A percentile compares a stretch with the other conserved stretches of the same genome.
These are phyloP conservation scores for Podospora pseudoanserina DNA, from an alignment of 495 filamentous ascomycete species.

Conservation along the genomic window DNA sequence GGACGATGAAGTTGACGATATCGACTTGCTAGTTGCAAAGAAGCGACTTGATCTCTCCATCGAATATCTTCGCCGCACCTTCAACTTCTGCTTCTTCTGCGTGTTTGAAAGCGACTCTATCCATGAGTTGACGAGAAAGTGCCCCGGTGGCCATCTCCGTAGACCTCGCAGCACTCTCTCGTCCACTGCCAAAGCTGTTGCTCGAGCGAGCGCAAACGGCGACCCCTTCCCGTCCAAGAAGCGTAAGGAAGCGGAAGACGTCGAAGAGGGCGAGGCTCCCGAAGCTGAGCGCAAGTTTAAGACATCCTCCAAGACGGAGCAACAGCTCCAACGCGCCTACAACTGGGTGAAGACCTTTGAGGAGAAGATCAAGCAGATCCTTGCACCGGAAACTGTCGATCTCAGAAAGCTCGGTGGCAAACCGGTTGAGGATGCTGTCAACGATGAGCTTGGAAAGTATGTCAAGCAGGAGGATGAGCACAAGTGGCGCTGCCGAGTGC, in stretches of 20 bases:
- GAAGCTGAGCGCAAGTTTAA: conserved; percentile 61
- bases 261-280: conserved; percentile 60
- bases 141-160: conserved; percentile 91
- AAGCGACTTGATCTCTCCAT: conserved; percentile 95
- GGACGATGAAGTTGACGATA: conserved; percentile 81
- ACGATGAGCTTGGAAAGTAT: conserved; percentile 80
- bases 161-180: conserved; percentile 81
- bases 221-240: conserved; percentile 79
- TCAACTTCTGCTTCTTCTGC: conserved; percentile 99
- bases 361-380: conserved; percentile 86
- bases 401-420: conserved; percentile 86
- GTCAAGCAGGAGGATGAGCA: conserved; percentile 96
- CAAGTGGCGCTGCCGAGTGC: conserved; percentile 94
- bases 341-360: conserved; percentile 99
- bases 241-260: conserved; percentile 60
- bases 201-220: conserved; percentile 72
- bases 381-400: conserved; percentile 86
- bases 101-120: conserved; percentile 97
- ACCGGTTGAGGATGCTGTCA: conserved; percentile 75
- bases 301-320: conserved; percentile 71
- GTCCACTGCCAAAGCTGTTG: conserved; percentile 76
- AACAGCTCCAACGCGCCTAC: conserved; percentile 88
- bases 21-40: conserved; percentile 85
- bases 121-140: conserved; percentile 92
- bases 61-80: conserved; percentile 92